Evolutionary conservation across 2,329 filamentous ascomycete genomes (phyloP).

Genomic region (Venturia asperata): DNA sequence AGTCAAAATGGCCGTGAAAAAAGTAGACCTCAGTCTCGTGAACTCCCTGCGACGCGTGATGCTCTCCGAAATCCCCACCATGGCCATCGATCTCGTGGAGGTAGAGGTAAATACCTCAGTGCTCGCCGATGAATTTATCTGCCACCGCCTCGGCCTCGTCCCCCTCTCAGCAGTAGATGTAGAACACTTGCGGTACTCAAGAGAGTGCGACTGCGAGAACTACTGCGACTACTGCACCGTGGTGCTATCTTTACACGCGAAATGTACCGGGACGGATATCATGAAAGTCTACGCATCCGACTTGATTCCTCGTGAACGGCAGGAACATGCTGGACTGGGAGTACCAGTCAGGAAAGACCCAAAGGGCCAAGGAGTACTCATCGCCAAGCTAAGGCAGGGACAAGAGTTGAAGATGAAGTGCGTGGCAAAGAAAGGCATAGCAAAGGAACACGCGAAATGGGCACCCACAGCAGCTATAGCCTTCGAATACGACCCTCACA

Average conservation of each 20-base stretch:
- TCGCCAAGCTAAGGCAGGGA: conserved; percentile 81
- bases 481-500: conserved; percentile 97
- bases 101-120: conserved; percentile 92
- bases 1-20: conserved; percentile 86
- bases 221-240: conserved; percentile 91
- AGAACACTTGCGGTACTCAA: conserved; percentile 73
- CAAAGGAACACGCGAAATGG: conserved; percentile 99
- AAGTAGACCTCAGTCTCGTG: conserved; percentile 83
- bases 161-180: conserved; percentile 80
- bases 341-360: conserved; percentile 77
- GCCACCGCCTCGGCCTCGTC: conserved; percentile 83
- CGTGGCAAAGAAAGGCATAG: conserved; percentile 95
- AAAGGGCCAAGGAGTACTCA: conserved; percentile 72
- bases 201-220: conserved; percentile 95
- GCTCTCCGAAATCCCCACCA: conserved; percentile 86
- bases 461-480: conserved; percentile 84
- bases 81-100: conserved; percentile 92
- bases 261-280: conserved; percentile 76
- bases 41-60: conserved; percentile 89
- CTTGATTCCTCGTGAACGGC: conserved; percentile 62
- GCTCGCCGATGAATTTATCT: conserved; percentile 90
- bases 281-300: conserved; percentile 95
- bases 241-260: conserved; percentile 73
- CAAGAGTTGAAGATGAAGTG: conserved; percentile 88
- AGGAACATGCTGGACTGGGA: conserved; percentile 68